Conservation (phyloP, 2,329 filamentous ascomycete genomes). For the Trichocomaceae sp. region DNA sequence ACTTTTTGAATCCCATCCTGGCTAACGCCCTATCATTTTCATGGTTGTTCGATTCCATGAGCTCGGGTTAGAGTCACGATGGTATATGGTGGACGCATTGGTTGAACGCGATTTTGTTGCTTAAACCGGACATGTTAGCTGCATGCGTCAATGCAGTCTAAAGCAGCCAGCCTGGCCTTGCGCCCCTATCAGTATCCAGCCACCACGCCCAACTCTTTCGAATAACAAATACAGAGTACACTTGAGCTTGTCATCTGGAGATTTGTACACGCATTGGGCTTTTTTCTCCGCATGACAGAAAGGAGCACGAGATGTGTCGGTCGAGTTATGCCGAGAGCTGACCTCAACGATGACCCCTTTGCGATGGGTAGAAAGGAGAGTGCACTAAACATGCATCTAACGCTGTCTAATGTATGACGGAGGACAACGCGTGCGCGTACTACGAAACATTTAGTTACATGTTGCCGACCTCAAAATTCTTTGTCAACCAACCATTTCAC, state of each 20-base stretch:
- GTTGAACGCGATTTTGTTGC: not conserved
- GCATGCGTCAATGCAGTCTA: conserved; percentile 5
- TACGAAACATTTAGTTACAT: conserved; percentile 5
- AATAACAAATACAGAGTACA: not conserved
- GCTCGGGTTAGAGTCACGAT: not conserved
- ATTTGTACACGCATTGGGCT: not conserved
- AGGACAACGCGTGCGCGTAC: conserved; percentile 11
- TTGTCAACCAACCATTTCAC: conserved; percentile 5
- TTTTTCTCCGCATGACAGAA: not conserved
- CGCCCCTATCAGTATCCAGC: not conserved
- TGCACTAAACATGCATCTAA: conserved; percentile 7
- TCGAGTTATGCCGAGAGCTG: not conserved
- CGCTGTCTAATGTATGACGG: conserved; percentile 7
- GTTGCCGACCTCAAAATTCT: conserved; percentile 5
- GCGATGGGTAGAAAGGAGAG: not conserved
- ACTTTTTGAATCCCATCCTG: not conserved
- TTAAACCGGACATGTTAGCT: conserved; percentile 2
- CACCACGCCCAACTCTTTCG: not conserved
- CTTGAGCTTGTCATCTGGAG: not conserved
- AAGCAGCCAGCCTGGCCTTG: not conserved
- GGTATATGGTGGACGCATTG: conserved; percentile 1
- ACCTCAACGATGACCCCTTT: not conserved
- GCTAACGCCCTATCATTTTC: not conserved
- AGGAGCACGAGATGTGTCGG: not conserved
- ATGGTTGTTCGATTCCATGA: not conserved